Conservation (phyloP, 2,329 filamentous ascomycete genomes). For the Clarireedia homoeocarpa region DNA sequence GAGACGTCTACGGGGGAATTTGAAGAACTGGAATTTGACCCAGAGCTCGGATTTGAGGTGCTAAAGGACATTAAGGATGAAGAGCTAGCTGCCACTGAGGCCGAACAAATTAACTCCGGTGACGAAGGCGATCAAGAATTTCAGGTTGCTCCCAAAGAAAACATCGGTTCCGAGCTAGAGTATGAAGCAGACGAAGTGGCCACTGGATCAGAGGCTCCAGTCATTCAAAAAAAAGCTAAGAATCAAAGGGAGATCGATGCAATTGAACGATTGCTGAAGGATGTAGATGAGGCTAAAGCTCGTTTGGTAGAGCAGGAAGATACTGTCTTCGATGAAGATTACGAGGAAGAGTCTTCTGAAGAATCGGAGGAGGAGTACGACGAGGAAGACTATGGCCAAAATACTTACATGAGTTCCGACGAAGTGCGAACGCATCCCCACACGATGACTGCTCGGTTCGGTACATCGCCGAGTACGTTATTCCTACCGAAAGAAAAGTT, state of each 20-base stretch:
- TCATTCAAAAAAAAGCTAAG: conserved; percentile 19
- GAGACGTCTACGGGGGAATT: conserved; percentile 48
- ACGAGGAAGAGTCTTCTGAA: conserved; percentile 15
- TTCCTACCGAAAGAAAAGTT: conserved; percentile 65
- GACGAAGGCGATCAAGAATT: too few species aligned
- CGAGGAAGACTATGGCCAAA: conserved; percentile 20
- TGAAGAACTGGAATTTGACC: conserved; percentile 48
- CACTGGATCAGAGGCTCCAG: conserved; percentile 6
- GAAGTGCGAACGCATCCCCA: conserved; percentile 61
- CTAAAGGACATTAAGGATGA: conserved; percentile 24
- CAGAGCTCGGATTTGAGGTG: conserved; percentile 24
- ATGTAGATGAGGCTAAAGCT: conserved; percentile 26
- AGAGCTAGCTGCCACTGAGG: not conserved
- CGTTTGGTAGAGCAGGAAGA: conserved; percentile 22
- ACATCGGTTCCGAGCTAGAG: conserved; percentile 19
- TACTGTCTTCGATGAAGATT: conserved; percentile 17
- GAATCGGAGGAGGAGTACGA: conserved; percentile 24
- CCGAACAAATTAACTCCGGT: not conserved
- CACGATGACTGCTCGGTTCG: conserved; percentile 66
- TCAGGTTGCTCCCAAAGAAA: not conserved
- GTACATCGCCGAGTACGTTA: conserved; percentile 65
- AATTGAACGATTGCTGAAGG: conserved; percentile 25
- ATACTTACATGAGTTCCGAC: conserved; percentile 26
- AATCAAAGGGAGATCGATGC: conserved; percentile 28
- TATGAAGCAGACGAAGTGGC: conserved; percentile 29